Evolutionary conservation across 805 yeast genomes (phyloP).

Genomic region (Saturnispora quitensis): DNA sequence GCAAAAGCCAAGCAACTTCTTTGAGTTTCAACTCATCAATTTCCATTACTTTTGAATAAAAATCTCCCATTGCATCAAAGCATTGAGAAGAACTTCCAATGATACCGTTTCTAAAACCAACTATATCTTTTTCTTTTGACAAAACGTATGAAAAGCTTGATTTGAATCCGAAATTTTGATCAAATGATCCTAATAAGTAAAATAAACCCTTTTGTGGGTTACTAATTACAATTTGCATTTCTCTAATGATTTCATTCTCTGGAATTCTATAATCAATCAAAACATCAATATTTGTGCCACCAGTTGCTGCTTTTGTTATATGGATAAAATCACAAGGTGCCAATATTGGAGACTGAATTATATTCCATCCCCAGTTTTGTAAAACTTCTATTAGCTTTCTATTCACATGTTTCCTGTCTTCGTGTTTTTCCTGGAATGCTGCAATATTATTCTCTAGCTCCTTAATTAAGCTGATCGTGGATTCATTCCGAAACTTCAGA

Average conservation of each 20-base stretch:
- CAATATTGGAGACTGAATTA: conserved; percentile 8
- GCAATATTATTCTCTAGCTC: neutral
- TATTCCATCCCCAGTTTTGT: conserved; percentile 5
- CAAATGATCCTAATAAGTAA: conserved; percentile 9
- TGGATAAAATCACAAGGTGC: conserved; percentile 7
- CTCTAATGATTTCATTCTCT: conserved; percentile 2
- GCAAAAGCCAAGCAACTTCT: conserved; percentile 2
- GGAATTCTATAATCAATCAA: conserved; percentile 8
- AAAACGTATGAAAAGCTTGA: neutral
- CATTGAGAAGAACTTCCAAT: neutral
- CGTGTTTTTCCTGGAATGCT: neutral
- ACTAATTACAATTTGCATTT: conserved; percentile 8
- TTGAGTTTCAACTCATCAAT: neutral
- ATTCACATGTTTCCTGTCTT: neutral
- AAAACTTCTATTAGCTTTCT: conserved; percentile 3
- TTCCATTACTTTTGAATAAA: conserved; percentile 1
- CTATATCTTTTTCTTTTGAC: neutral
- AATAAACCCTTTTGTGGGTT: neutral
- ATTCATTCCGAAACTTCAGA: conserved; percentile 1
- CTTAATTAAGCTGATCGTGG: neutral
- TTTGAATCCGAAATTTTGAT: conserved; percentile 4
- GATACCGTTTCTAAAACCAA: neutral
- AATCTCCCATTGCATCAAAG: neutral
- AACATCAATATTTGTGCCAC: conserved; percentile 1
- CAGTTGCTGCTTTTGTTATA: neutral